A percentile compares a stretch with the other conserved stretches of the same genome.
phyloP scores from a whole-genome alignment of 2,329 filamentous ascomycete species.

The Pyricularia pennisetigena region DNA sequence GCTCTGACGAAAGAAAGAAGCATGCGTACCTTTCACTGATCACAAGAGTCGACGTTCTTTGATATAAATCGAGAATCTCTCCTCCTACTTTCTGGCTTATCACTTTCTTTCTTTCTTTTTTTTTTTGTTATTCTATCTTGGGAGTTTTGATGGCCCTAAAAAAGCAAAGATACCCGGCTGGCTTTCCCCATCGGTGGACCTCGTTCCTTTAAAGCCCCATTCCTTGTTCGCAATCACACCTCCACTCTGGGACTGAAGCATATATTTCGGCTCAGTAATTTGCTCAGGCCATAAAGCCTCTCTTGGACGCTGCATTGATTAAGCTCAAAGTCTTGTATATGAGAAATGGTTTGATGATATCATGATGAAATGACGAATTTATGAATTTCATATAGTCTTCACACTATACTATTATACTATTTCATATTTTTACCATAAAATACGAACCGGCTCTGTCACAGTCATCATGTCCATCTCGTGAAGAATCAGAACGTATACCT shows the following conservation, averaged over 20 bases:
- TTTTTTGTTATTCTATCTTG: background rate
- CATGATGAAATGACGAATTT: background rate
- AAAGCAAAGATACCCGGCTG: background rate
- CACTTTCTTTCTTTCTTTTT: background rate
- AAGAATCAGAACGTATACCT: too few species aligned
- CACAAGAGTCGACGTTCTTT: background rate
- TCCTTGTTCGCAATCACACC: background rate
- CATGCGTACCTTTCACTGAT: background rate
- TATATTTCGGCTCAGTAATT: background rate
- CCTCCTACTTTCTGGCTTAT: too few species aligned
- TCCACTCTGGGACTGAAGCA: background rate
- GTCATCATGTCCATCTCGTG: too few species aligned
- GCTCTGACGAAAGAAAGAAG: too few species aligned
- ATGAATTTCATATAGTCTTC: background rate
- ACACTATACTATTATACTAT: too few species aligned
- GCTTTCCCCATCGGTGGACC: background rate
- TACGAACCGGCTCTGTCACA: too few species aligned
- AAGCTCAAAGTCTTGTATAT: background rate
- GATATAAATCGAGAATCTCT: background rate
- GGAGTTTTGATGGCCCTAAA: background rate
- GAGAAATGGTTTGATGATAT: background rate
- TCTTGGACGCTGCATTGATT: too few species aligned
- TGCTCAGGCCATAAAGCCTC: background rate
- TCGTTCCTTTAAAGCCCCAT: background rate
- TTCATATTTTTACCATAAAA: too few species aligned